Evolutionary conservation across 1,284 basidiomycete species (phyloP).

Genomic region (Binderoboletus segoi): DNA sequence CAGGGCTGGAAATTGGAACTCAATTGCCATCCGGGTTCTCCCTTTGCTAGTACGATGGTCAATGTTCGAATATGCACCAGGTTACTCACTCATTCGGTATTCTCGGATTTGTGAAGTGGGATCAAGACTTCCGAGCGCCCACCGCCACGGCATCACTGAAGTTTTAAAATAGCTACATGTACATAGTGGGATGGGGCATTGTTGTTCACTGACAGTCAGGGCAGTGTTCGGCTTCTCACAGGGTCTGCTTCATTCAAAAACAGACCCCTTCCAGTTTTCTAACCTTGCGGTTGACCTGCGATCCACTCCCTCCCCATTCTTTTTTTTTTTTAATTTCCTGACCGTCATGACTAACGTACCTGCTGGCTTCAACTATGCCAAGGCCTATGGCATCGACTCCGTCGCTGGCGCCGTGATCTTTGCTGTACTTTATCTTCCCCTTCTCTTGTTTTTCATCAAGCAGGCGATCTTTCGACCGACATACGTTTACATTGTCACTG

Average conservation of each 20-base stretch:
- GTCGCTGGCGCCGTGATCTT: constrained; percentile 49
- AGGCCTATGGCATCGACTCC: constrained; percentile 44
- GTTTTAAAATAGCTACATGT: no score
- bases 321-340: neutral
- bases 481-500: constrained; percentile 44
- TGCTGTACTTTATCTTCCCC: constrained; percentile 44
- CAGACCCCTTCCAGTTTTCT: neutral
- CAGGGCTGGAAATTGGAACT: no score
- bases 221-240: constrained; percentile 14
- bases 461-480: constrained; percentile 42
- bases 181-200: no score
- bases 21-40: no score
- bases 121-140: no score
- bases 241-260: constrained; percentile 18
- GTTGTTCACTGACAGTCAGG: neutral
- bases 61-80: no score
- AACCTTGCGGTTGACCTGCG: constrained; percentile 23
- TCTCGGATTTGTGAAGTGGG: no score
- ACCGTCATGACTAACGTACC: constrained; percentile 21
- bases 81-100: no score
- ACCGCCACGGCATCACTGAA: no score
- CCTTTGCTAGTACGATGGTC: no score
- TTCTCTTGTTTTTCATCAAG: constrained; percentile 40
- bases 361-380: constrained; percentile 40
- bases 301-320: neutral